Evolutionary conservation across 495 filamentous ascomycete species (phyloP).

Genomic region (Hypoxylon rickii): DNA sequence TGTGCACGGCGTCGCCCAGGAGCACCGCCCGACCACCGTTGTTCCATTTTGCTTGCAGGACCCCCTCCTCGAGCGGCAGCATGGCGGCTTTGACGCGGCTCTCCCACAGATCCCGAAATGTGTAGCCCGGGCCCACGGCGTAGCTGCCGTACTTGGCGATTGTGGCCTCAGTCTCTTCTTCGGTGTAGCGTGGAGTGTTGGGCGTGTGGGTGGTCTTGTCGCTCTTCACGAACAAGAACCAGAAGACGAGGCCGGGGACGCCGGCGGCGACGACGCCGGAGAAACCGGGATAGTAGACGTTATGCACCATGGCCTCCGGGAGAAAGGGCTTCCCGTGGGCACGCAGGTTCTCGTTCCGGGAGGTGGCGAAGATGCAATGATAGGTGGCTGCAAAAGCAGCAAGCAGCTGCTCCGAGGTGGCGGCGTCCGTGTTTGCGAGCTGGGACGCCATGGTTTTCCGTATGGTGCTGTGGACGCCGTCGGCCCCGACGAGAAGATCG

Average conservation of each 20-base stretch:
- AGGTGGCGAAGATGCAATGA: slow-evolving; percentile 32
- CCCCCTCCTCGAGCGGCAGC: slow-evolving; percentile 34
- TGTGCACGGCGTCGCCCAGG: slow-evolving; percentile 29
- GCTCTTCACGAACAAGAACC: slow-evolving; percentile 37
- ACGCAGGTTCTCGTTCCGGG: slow-evolving; percentile 1
- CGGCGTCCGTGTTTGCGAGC: slow-evolving; percentile 10
- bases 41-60: slow-evolving; percentile 30
- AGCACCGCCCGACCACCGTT: slow-evolving; percentile 30
- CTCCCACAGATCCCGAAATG: slow-evolving; percentile 31
- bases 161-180: slow-evolving; percentile 14
- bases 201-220: slow-evolving; percentile 17
- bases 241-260: slow-evolving; percentile 29
- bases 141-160: slow-evolving; percentile 30
- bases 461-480: slow-evolving; percentile 32
- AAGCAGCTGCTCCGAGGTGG: slow-evolving; percentile 3
- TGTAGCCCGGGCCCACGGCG: slow-evolving; percentile 22
- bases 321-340: not conserved
- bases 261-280: slow-evolving; percentile 26
- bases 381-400: slow-evolving; percentile 24
- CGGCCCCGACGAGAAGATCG: slow-evolving; percentile 25
- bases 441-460: slow-evolving; percentile 25
- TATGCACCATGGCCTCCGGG: slow-evolving; percentile 14
- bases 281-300: slow-evolving; percentile 22
- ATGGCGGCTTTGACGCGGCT: slow-evolving; percentile 22
- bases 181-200: slow-evolving; percentile 20